Conservation (phyloP, 2,329 filamentous ascomycete species). For the Thelonectria olida region DNA sequence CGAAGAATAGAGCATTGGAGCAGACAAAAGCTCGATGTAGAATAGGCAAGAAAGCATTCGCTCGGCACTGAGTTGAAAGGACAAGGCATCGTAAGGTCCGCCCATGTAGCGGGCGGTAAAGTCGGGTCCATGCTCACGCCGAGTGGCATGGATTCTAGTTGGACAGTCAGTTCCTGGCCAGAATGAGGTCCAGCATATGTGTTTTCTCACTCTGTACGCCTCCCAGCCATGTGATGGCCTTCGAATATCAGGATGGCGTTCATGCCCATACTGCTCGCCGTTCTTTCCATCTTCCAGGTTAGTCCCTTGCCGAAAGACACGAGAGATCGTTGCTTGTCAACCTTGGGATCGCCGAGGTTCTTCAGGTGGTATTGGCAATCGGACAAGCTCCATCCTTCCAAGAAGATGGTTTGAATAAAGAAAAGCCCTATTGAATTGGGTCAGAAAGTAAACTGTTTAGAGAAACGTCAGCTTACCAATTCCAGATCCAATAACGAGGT, state of each 20-base stretch:
- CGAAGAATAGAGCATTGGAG: not conserved
- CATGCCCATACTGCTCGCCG: not conserved
- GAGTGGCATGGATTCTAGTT: no score
- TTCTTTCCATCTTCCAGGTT: not conserved
- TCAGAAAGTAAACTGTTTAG: not conserved
- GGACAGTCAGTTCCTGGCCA: no score
- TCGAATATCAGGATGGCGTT: not conserved
- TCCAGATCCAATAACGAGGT: not conserved
- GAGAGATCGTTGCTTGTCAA: not conserved
- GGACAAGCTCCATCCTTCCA: not conserved
- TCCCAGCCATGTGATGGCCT: not conserved
- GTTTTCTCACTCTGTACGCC: not conserved
- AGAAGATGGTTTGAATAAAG: not conserved
- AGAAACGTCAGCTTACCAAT: not conserved
- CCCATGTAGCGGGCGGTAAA: not conserved
- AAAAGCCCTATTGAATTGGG: not conserved
- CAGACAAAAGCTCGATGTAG: not conserved
- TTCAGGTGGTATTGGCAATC: conserved; percentile 1
- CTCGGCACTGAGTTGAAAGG: not conserved
- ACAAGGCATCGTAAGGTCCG: not conserved
- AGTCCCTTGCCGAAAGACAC: not conserved
- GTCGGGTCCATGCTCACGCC: not conserved
- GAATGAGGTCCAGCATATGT: no score
- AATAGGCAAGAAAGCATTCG: not conserved
- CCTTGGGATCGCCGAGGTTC: not conserved